These are phyloP conservation scores for Podaxis pistillaris DNA, from an alignment of 768 basidiomycete genomes.

Conservation along the genomic window DNA sequence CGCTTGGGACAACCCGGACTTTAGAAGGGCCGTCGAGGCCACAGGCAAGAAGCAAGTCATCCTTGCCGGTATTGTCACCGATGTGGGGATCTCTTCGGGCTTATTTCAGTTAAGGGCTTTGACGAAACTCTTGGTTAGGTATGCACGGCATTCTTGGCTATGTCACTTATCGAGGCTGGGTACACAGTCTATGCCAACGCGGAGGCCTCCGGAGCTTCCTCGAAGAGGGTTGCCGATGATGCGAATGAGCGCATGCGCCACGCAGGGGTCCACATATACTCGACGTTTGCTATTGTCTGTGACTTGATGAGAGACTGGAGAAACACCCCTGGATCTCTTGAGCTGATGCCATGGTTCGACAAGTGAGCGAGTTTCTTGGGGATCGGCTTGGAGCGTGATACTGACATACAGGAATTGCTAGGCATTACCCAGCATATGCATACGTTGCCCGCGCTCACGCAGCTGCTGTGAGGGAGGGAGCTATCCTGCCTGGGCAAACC, in stretches of 20 bases:
- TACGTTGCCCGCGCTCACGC: slow-evolving; percentile 27
- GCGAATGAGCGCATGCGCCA: slow-evolving; percentile 48
- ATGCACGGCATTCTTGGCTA: slow-evolving; percentile 47
- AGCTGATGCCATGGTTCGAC: slow-evolving; percentile 45
- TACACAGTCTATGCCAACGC: slow-evolving; percentile 48
- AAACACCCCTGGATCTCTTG: slow-evolving; percentile 39
- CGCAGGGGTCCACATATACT: slow-evolving; percentile 45
- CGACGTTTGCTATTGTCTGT: slow-evolving; percentile 39
- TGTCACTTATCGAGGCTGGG: slow-evolving; percentile 44
- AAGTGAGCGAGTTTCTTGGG: slow-evolving; percentile 28
- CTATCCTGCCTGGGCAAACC: slow-evolving; percentile 19
- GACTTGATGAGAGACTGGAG: slow-evolving; percentile 56
- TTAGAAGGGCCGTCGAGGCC: slow-evolving; percentile 43
- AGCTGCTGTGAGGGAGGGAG: slow-evolving; percentile 24
- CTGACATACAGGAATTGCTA: slow-evolving; percentile 3
- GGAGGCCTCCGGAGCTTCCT: slow-evolving; percentile 44
- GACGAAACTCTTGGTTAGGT: slow-evolving; percentile 28
- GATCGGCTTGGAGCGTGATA: background rate
- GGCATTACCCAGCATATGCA: slow-evolving; percentile 26
- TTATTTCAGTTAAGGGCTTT: background rate
- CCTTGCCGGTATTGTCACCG: slow-evolving; percentile 48
- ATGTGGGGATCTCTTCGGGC: slow-evolving; percentile 29
- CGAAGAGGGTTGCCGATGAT: slow-evolving; percentile 37
- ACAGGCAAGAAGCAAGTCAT: slow-evolving; percentile 51
- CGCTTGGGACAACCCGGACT: slow-evolving; percentile 51